A percentile compares a stretch with the other conserved stretches of the same genome.
phyloP scores from a whole-genome alignment of 2,329 filamentous ascomycete species.

The Neopestalotiopsis sp. region DNA sequence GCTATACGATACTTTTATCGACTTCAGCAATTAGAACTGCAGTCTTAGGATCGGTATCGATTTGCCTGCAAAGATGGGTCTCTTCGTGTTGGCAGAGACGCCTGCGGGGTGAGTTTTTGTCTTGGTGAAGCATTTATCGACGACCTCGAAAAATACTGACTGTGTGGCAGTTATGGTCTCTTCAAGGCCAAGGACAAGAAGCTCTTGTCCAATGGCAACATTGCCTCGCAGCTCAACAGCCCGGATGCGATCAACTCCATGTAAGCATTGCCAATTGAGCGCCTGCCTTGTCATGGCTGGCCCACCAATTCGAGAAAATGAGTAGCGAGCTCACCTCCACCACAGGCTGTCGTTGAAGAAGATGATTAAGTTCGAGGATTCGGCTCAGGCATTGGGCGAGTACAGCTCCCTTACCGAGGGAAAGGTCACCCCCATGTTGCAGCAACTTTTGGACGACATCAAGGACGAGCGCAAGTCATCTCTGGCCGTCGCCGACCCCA shows the following conservation, averaged over 20 bases:
- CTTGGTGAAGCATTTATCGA: constrained; percentile 13
- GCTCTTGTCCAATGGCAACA: constrained; percentile 85
- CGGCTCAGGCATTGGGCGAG: constrained; percentile 87
- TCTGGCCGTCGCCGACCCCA: constrained; percentile 90
- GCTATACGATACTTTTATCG: not conserved
- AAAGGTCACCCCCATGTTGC: constrained; percentile 89
- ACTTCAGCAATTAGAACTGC: not conserved
- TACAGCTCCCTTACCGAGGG: constrained; percentile 87
- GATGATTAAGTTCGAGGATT: constrained; percentile 97
- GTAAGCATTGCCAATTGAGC: constrained; percentile 58
- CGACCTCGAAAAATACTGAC: constrained; percentile 26
- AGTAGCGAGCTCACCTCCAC: constrained; percentile 7
- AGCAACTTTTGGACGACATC: constrained; percentile 81
- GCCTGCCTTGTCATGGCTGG: not conserved
- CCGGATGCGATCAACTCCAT: constrained; percentile 86
- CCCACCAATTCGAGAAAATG: constrained; percentile 13
- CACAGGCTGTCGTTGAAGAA: constrained; percentile 89
- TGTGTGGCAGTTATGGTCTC: constrained; percentile 79
- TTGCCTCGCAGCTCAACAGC: constrained; percentile 75
- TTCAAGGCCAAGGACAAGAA: constrained; percentile 99
- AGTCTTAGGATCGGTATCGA: not conserved
- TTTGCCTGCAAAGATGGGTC: constrained; percentile 67
- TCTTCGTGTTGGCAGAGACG: constrained; percentile 93
- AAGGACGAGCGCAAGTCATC: constrained; percentile 98
- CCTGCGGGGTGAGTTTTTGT: constrained; percentile 70